Evolutionary conservation across 805 yeast species (phyloP).

Genomic region (Blastobotrys robertii): DNA sequence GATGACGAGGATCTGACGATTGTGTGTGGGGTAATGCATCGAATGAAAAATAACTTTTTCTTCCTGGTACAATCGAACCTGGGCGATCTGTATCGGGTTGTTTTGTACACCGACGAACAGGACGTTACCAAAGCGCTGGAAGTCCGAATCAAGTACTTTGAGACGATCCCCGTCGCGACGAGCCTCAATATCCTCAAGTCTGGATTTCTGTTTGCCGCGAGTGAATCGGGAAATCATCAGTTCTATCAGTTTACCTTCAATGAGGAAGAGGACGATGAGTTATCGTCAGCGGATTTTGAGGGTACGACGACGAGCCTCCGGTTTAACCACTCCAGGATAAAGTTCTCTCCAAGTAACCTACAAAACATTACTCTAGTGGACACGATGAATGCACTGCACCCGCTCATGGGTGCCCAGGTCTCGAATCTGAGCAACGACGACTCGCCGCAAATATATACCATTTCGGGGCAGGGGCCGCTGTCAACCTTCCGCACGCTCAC

Average conservation of each 20-base stretch:
- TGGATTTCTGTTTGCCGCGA: constrained; percentile 66
- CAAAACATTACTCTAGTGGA: constrained; percentile 55
- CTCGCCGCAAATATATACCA: constrained; percentile 34
- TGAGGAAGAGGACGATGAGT: constrained; percentile 24
- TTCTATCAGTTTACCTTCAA: constrained; percentile 62
- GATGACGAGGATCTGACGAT: constrained; percentile 27
- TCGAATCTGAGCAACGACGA: constrained; percentile 22
- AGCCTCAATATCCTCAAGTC: constrained; percentile 53
- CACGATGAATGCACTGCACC: constrained; percentile 36
- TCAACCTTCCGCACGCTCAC: constrained; percentile 40
- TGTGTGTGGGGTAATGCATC: constrained; percentile 54
- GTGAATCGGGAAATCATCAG: constrained; percentile 51
- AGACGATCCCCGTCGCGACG: constrained; percentile 54
- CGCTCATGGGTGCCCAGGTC: constrained; percentile 38
- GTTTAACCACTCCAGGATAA: constrained; percentile 21
- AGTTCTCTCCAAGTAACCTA: constrained; percentile 20
- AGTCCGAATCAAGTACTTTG: constrained; percentile 55
- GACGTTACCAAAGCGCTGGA: constrained; percentile 30
- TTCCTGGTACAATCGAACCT: constrained; percentile 54
- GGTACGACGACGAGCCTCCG: not conserved
- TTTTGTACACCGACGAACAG: constrained; percentile 26
- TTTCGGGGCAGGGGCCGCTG: constrained; percentile 34
- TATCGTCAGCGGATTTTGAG: constrained; percentile 23
- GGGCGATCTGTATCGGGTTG: constrained; percentile 70
- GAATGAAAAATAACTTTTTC: constrained; percentile 53